Base-by-base conservation (phyloP, 495 filamentous ascomycete genomes). In the Chaetomium fimeti region DNA sequence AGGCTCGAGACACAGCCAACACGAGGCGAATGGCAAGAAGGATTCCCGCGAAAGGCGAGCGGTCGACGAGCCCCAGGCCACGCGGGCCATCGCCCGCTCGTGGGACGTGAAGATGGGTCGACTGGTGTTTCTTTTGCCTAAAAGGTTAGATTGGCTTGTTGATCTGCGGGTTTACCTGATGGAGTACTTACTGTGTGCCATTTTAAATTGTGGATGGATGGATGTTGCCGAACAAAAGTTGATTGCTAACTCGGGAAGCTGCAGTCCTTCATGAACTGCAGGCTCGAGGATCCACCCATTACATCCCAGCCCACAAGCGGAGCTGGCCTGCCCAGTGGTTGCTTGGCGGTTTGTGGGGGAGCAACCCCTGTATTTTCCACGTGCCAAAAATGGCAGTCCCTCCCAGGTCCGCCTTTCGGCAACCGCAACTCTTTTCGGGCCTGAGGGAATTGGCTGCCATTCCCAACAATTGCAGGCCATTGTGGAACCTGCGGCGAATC, bases 91-190 rank as follows among this genome's bases (percentile, higher is more conserved):
- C 61, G 82, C 81, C 55, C 94, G 89, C 78, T 98, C 94, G 77
- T 97, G 87, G 56, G 93, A 88, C 63, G 94, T 98, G 82, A 97
- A 98, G 77, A 97, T 91, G 22, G 94, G 89, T 49, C 96, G 90
- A 61, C 93, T 95, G 57, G 94, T 97, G 80, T 98, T 97, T 67
- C 93, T 88, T 83, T 97, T 97, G 75, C 87, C 86, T 89, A 68
- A 36, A 43, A 32, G 43, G 66, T 76, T 66, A 72, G 71, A n/a
- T 13, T 53, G 51, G 8, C 65, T 45, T 52, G 53, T 25, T 38
- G 13, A 48, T 13, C 36, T 38, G 11, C 15, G 15, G 11, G 13
- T 38, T 57, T 29, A 16, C 25, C 0, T 16, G n/a, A 5, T 22
- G 8, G 2, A 24, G 2, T n/a, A 67, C 80, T 67, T 82, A 86